A percentile compares a stretch with the other conserved stretches of the same genome.
Evolutionary conservation across 2,329 filamentous ascomycete species (phyloP).

Genomic region (Botrytis squamosa): DNA sequence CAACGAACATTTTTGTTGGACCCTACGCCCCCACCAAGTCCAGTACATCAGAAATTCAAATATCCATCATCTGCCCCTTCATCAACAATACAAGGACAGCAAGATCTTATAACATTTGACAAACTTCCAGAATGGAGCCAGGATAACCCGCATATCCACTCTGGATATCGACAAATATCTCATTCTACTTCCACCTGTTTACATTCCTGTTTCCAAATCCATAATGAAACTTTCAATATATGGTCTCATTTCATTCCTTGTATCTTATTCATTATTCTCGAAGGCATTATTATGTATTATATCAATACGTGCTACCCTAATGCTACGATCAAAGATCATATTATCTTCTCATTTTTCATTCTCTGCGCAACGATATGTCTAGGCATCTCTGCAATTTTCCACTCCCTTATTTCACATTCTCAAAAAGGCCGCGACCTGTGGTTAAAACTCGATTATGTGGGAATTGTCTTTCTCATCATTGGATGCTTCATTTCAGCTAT

Average conservation of each 20-base stretch:
- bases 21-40: constrained; percentile 15
- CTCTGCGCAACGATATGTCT: constrained; percentile 42
- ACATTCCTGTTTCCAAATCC: constrained; percentile 44
- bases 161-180: constrained; percentile 46
- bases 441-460: constrained; percentile 43
- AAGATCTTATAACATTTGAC: constrained; percentile 24
- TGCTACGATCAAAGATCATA: constrained; percentile 39
- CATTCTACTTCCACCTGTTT: constrained; percentile 42
- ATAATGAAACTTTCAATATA: constrained; percentile 48
- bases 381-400: constrained; percentile 42
- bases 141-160: constrained; percentile 44
- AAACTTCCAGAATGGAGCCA: constrained; percentile 46
- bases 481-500: constrained; percentile 44
- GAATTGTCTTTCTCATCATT: constrained; percentile 43
- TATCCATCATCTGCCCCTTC: not conserved
- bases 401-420: constrained; percentile 45
- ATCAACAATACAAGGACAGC: not conserved
- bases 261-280: constrained; percentile 40
- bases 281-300: constrained; percentile 37
- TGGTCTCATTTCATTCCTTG: constrained; percentile 48
- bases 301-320: constrained; percentile 39
- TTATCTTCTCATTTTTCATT: constrained; percentile 45
- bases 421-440: constrained; percentile 39
- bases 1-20: constrained; percentile 16
- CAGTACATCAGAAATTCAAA: not conserved